Evolutionary conservation across 441 rosid species (phyloP).

Genomic region (Erodium moschatum): DNA sequence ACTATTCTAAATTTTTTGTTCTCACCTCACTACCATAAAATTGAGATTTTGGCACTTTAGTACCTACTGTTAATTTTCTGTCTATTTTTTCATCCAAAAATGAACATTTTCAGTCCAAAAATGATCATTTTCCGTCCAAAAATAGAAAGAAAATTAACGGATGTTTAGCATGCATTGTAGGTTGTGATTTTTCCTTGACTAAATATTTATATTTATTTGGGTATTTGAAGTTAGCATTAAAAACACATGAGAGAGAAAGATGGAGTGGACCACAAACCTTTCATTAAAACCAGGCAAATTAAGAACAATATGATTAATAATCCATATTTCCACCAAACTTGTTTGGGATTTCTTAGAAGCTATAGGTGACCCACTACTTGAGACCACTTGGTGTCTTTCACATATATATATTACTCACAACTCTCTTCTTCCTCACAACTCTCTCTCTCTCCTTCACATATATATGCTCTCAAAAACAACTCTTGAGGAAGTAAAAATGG

Average conservation of each 20-base stretch:
- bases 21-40: too few species aligned
- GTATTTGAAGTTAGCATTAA: not conserved
- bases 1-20: too few species aligned
- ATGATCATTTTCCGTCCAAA: too few species aligned
- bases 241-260: not conserved
- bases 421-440: slow-evolving; percentile 17
- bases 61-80: too few species aligned
- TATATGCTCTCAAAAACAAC: slow-evolving; percentile 16
- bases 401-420: slow-evolving; percentile 31
- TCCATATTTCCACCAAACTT: slow-evolving; percentile 44
- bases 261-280: not conserved
- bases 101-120: too few species aligned
- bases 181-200: too few species aligned
- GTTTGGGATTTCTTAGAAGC: slow-evolving; percentile 54
- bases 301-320: slow-evolving; percentile 25
- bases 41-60: too few species aligned
- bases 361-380: slow-evolving; percentile 36
- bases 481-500: not conserved
- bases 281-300: not conserved
- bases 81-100: too few species aligned
- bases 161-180: too few species aligned
- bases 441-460: too few species aligned
- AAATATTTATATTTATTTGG: too few species aligned
- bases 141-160: too few species aligned
- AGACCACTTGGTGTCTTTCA: slow-evolving; percentile 31